Conservation (phyloP, 768 basidiomycete species). For the button mushroom (Agaricus bisporus) region DNA sequence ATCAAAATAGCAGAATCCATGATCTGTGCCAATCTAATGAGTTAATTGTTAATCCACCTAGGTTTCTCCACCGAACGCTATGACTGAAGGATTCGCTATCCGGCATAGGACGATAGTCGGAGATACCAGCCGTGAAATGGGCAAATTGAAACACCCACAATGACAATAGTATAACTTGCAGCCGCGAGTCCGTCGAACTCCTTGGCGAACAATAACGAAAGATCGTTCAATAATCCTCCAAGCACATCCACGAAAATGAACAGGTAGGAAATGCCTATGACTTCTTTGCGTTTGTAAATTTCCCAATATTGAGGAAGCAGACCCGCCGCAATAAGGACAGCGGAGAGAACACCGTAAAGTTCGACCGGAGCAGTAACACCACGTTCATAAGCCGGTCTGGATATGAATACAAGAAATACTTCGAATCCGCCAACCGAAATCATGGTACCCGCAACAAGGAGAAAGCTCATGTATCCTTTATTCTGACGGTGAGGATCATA, state of each 20-base stretch:
- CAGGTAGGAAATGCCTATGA: constrained; percentile 59
- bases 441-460: constrained; percentile 32
- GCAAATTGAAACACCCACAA: constrained; percentile 32
- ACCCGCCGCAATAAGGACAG: constrained; percentile 47
- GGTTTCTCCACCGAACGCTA: neutral
- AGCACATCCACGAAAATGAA: constrained; percentile 69
- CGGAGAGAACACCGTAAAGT: constrained; percentile 58
- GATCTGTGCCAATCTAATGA: constrained; percentile 28
- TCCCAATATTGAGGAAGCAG: constrained; percentile 66
- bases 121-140: neutral
- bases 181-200: constrained; percentile 60
- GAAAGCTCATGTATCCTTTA: constrained; percentile 18
- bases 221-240: constrained; percentile 64
- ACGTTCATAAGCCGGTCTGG: constrained; percentile 35
- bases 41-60: no score
- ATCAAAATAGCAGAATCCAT: constrained; percentile 58
- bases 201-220: constrained; percentile 62
- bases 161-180: constrained; percentile 55
- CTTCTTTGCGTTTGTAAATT: constrained; percentile 58
- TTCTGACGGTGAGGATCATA: constrained; percentile 45
- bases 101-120: neutral
- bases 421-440: constrained; percentile 51
- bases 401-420: constrained; percentile 49
- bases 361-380: constrained; percentile 29
- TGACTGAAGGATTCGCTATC: neutral